These are phyloP conservation scores for Lactarius akahatsu DNA, from an alignment of 768 basidiomycete genomes.

Conservation along the genomic window DNA sequence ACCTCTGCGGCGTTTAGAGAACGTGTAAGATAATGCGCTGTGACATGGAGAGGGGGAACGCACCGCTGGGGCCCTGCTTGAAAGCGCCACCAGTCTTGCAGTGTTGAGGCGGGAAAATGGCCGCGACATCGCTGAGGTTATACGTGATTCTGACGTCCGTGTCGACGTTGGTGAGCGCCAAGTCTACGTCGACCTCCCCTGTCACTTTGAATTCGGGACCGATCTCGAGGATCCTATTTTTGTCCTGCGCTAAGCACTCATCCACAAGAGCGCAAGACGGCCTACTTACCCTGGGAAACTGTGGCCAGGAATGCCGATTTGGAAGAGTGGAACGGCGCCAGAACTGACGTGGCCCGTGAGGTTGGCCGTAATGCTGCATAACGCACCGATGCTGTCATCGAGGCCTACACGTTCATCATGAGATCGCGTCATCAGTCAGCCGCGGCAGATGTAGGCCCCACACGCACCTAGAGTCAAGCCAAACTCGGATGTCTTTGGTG, in stretches of 20 bases:
- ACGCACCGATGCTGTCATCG: neutral
- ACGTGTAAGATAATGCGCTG: slow-evolving; percentile 35
- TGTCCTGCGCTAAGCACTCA: neutral
- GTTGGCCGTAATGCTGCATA: neutral
- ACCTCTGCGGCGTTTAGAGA: slow-evolving; percentile 31
- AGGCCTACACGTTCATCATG: neutral
- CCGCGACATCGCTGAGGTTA: slow-evolving; percentile 41
- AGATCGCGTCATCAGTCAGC: neutral
- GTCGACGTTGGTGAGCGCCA: slow-evolving; percentile 42
- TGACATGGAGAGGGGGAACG: slow-evolving; percentile 30
- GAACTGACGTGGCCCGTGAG: neutral
- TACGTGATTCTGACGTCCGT: slow-evolving; percentile 46
- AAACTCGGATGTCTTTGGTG: slow-evolving; percentile 11
- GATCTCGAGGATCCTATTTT: slow-evolving; percentile 43
- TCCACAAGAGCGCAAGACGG: no score
- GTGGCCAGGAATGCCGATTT: slow-evolving; percentile 49
- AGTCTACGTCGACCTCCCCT: slow-evolving; percentile 32
- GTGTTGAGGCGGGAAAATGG: slow-evolving; percentile 45
- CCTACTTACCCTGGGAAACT: slow-evolving; percentile 15
- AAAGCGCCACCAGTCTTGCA: slow-evolving; percentile 35
- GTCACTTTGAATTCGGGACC: slow-evolving; percentile 50
- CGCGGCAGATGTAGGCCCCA: neutral
- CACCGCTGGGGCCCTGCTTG: slow-evolving; percentile 44
- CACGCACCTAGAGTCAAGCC: slow-evolving; percentile 15
- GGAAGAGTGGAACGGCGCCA: neutral